These are phyloP conservation scores for Evansstolkia leycettana DNA, from an alignment of 495 filamentous ascomycete genomes.

Conservation along the genomic window DNA sequence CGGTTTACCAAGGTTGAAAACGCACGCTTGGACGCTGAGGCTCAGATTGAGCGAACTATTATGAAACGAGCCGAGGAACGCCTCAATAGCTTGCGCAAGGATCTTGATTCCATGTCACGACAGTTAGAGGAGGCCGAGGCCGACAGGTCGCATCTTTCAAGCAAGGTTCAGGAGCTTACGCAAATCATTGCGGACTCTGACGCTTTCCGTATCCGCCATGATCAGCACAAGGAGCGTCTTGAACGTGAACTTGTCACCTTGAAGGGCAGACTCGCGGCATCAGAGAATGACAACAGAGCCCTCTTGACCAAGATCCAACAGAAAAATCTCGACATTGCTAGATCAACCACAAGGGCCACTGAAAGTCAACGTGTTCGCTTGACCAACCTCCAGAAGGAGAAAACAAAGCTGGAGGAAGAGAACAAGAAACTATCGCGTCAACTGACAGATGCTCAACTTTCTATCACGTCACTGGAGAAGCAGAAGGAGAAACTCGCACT, in stretches of 20 bases:
- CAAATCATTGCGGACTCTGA: slow-evolving; percentile 80
- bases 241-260: slow-evolving; percentile 88
- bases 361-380: slow-evolving; percentile 77
- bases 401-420: slow-evolving; percentile 72
- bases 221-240: slow-evolving; percentile 85
- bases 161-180: slow-evolving; percentile 68
- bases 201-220: slow-evolving; percentile 71
- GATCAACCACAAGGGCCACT: slow-evolving; percentile 74
- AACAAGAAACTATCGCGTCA: slow-evolving; percentile 70
- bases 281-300: slow-evolving; percentile 94
- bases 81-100: slow-evolving; percentile 61
- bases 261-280: slow-evolving; percentile 80
- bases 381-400: slow-evolving; percentile 67
- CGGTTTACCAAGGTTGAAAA: slow-evolving; percentile 75
- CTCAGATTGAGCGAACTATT: slow-evolving; percentile 66
- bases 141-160: slow-evolving; percentile 61
- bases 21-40: slow-evolving; percentile 70
- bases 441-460: slow-evolving; percentile 76
- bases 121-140: slow-evolving; percentile 61
- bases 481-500: slow-evolving; percentile 90
- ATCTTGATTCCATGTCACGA: slow-evolving; percentile 60
- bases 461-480: slow-evolving; percentile 80
- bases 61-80: slow-evolving; percentile 70
- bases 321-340: slow-evolving; percentile 92
- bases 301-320: slow-evolving; percentile 94